Percentiles rank a stretch among this genome's conserved stretches.
Conservation (phyloP, 2,329 filamentous ascomycete species). For the Diaporthe sp. region DNA sequence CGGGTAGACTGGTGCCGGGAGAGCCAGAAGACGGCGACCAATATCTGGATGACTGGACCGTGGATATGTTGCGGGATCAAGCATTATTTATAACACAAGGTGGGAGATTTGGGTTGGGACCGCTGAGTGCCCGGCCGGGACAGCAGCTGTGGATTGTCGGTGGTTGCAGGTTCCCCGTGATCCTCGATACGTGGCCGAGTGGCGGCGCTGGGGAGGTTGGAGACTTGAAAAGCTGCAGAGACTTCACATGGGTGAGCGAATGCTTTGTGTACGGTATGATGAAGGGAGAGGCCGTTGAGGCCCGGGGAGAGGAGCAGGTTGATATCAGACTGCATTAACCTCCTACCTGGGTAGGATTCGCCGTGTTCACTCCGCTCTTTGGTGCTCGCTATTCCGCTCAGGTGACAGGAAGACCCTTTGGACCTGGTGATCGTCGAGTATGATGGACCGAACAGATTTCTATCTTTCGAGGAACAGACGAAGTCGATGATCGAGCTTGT, state of each 20-base stretch:
- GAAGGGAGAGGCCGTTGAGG: background rate
- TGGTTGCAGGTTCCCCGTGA: background rate
- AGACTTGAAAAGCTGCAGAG: background rate
- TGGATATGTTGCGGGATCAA: background rate
- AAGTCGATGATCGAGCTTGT: no score
- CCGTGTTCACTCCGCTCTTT: background rate
- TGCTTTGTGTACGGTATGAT: slow-evolving; percentile 4
- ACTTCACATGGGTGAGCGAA: background rate
- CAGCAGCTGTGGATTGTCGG: slow-evolving; percentile 10
- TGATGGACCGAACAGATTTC: no score
- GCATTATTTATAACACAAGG: background rate
- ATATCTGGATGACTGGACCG: background rate
- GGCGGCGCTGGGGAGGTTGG: background rate
- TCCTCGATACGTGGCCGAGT: background rate
- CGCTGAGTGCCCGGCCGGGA: background rate
- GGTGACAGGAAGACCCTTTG: no score
- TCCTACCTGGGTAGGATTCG: background rate
- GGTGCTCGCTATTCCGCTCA: no score
- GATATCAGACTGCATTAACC: background rate
- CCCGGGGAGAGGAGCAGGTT: background rate
- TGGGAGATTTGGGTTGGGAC: background rate
- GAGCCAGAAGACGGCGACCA: background rate
- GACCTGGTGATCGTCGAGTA: no score
- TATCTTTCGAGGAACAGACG: no score
- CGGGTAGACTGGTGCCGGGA: background rate